Conservation (phyloP, 352 stramenopile genomes). For the Pythium brachiatum region DNA sequence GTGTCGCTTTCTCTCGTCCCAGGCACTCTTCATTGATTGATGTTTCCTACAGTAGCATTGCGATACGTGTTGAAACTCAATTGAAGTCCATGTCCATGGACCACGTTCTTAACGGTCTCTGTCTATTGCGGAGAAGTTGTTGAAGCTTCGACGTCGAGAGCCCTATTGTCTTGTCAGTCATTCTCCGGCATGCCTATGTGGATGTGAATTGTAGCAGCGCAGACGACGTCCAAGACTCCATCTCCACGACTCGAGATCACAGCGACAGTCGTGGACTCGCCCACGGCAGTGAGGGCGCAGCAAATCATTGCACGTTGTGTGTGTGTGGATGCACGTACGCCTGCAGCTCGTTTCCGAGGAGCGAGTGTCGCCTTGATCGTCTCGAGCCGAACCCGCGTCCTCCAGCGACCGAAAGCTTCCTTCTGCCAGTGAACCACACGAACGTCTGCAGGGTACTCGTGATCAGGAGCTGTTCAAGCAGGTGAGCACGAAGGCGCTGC, state of each 20-base stretch:
- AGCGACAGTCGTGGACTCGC: neutral
- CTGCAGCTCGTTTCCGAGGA: conserved; percentile 28
- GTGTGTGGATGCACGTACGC: conserved; percentile 50
- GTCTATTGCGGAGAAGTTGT: too few relatives aligned
- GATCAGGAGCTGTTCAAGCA: conserved; percentile 49
- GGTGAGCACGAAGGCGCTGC: conserved; percentile 34
- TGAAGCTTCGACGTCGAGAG: conserved; percentile 53
- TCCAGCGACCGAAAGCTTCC: conserved; percentile 45
- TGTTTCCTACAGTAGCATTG: too few relatives aligned
- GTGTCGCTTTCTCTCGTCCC: too few relatives aligned
- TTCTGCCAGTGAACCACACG: conserved; percentile 51
- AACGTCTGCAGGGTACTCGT: conserved; percentile 57
- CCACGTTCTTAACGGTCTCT: too few relatives aligned
- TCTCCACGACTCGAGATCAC: conserved; percentile 17
- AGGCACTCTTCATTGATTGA: too few relatives aligned
- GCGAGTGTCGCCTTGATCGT: neutral
- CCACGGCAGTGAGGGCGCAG: conserved; percentile 8
- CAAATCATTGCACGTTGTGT: conserved; percentile 52
- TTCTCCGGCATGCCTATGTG: conserved; percentile 15
- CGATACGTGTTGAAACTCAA: too few relatives aligned
- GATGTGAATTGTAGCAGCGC: neutral
- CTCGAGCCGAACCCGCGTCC: conserved; percentile 25
- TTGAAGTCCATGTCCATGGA: too few relatives aligned
- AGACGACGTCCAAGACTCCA: conserved; percentile 34
- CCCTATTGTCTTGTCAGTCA: conserved; percentile 27